phyloP scores from a whole-genome alignment of 768 basidiomycete species.

The Boletus reticuloceps region DNA sequence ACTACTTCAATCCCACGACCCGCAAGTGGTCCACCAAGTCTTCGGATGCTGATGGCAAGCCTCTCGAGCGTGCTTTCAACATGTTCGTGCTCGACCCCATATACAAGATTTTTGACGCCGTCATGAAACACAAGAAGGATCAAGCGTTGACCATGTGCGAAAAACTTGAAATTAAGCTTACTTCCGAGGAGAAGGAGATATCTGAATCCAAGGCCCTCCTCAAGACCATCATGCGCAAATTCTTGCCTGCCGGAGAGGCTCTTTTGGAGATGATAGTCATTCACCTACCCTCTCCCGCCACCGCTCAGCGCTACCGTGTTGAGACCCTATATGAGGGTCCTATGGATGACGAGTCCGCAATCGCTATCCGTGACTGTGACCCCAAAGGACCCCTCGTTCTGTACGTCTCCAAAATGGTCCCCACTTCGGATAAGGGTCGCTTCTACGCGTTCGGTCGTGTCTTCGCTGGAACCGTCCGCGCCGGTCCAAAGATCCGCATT shows the following conservation, averaged over 20 bases:
- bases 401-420: slow-evolving; percentile 99
- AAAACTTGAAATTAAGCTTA: slow-evolving; percentile 93
- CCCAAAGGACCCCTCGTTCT: slow-evolving; percentile 94
- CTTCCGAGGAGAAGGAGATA: slow-evolving; percentile 83
- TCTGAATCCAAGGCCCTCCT: slow-evolving; percentile 89
- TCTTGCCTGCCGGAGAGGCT: slow-evolving; percentile 98
- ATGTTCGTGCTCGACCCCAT: slow-evolving; percentile 98
- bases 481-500: slow-evolving; percentile 98
- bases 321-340: slow-evolving; percentile 99
- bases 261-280: slow-evolving; percentile 99
- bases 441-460: slow-evolving; percentile 99
- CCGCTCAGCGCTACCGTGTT: slow-evolving; percentile 97
- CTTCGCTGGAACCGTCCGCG: slow-evolving; percentile 96
- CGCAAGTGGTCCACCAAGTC: slow-evolving; percentile 91
- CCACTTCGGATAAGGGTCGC: slow-evolving; percentile 98
- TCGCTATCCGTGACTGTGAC: slow-evolving; percentile 97
- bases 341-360: slow-evolving; percentile 99
- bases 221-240: slow-evolving; percentile 98
- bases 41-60: slow-evolving; percentile 76
- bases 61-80: slow-evolving; percentile 98
- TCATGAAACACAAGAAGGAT: slow-evolving; percentile 99
- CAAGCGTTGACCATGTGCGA: slow-evolving; percentile 79
- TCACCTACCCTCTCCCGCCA: slow-evolving; percentile 95
- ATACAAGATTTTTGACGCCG: slow-evolving; percentile 96
- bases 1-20: slow-evolving; percentile 97